These are phyloP conservation scores for Pseudogymnoascus verrucosus DNA, from an alignment of 2,329 filamentous ascomycete species.

Conservation along the genomic window DNA sequence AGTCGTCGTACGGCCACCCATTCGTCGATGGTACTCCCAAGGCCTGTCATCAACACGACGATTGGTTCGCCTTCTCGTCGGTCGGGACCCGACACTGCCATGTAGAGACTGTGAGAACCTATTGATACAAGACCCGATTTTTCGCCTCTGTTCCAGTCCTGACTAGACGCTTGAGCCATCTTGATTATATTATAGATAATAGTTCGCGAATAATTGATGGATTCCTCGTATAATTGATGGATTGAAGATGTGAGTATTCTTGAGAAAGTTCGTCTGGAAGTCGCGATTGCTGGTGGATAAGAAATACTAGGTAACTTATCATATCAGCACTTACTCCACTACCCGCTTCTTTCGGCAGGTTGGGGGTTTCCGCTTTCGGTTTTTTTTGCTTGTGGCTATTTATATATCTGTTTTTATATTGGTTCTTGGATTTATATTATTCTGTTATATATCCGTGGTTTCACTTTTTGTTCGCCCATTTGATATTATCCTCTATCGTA, in stretches of 20 bases:
- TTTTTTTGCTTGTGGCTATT: neutral
- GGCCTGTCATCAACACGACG: slow-evolving; percentile 21
- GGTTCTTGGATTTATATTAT: neutral
- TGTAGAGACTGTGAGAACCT: slow-evolving; percentile 18
- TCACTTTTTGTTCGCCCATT: neutral
- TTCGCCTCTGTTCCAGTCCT: slow-evolving; percentile 14
- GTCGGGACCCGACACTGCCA: slow-evolving; percentile 19
- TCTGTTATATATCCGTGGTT: neutral
- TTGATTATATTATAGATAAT: neutral
- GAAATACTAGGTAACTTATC: neutral
- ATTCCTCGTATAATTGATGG: neutral
- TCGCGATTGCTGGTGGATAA: neutral
- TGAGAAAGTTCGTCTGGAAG: neutral
- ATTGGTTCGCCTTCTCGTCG: slow-evolving; percentile 18
- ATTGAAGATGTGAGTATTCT: neutral
- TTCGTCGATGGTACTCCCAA: slow-evolving; percentile 19
- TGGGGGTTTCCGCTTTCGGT: neutral
- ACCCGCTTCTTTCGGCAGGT: neutral
- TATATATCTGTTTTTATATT: neutral
- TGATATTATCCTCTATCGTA: neutral
- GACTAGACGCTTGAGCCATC: neutral
- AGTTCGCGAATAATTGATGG: neutral
- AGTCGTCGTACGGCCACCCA: slow-evolving; percentile 21
- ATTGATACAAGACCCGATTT: slow-evolving; percentile 18
- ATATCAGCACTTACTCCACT: neutral